A percentile compares a stretch with the other conserved stretches of the same genome.
phyloP scores from a whole-genome alignment of 2,329 filamentous ascomycete genomes.

The Davidsoniella australis region DNA sequence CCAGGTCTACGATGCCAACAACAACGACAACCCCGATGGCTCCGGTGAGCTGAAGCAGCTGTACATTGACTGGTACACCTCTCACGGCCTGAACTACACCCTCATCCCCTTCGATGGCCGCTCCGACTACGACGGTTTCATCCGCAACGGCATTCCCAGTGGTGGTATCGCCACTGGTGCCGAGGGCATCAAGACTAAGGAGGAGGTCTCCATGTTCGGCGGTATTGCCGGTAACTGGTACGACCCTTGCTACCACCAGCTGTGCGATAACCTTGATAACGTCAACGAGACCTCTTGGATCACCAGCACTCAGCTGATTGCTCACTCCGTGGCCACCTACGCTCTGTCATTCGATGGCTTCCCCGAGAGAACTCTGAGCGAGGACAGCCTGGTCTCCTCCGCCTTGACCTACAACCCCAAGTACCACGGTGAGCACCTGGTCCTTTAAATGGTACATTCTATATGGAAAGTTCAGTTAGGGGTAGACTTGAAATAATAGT shows the following conservation, averaged over 20 bases:
- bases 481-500: no score
- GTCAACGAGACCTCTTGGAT: constrained; percentile 44
- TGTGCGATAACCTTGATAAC: constrained; percentile 42
- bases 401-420: constrained; percentile 22
- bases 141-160: constrained; percentile 52
- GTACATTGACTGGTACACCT: constrained; percentile 50
- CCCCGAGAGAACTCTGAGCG: constrained; percentile 31
- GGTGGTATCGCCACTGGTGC: constrained; percentile 66
- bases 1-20: constrained; percentile 55
- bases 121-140: constrained; percentile 66
- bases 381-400: constrained; percentile 12
- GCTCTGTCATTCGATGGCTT: constrained; percentile 49
- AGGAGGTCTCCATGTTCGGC: constrained; percentile 52
- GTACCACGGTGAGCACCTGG: constrained; percentile 33
- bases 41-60: constrained; percentile 52
- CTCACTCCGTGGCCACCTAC: constrained; percentile 56
- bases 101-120: constrained; percentile 63
- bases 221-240: constrained; percentile 45
- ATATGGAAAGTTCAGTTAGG: neutral
- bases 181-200: constrained; percentile 55
- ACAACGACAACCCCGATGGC: constrained; percentile 51
- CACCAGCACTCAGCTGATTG: constrained; percentile 47
- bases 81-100: constrained; percentile 45
- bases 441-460: constrained; percentile 22
- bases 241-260: constrained; percentile 43